Conservation (phyloP, 2,329 filamentous ascomycete genomes). For the Phyllosticta citriasiana region DNA sequence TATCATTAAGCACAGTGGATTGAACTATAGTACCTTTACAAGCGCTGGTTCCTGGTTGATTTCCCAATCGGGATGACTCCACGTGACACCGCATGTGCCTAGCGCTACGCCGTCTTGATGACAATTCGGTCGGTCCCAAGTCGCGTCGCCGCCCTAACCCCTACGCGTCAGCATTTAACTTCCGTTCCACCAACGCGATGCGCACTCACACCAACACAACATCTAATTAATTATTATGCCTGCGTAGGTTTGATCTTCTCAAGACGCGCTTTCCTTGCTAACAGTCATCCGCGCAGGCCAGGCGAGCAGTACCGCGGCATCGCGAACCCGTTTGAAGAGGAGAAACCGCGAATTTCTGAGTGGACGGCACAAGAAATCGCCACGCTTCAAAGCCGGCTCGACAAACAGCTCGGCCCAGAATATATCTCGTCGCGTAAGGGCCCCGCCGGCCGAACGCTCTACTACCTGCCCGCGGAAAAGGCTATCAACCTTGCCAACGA, state of each 20-base stretch:
- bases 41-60: not conserved
- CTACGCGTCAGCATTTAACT: not conserved
- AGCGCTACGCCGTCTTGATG: not conserved
- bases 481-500: conserved; percentile 92
- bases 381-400: conserved; percentile 72
- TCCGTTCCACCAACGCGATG: not conserved
- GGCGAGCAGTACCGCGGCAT: conserved; percentile 30
- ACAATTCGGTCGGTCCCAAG: not conserved
- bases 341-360: conserved; percentile 57
- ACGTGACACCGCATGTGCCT: not conserved
- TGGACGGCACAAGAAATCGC: conserved; percentile 90
- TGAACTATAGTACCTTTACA: too few relatives aligned
- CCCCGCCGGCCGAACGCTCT: conserved; percentile 73
- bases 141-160: not conserved
- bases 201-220: not conserved
- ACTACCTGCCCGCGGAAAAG: conserved; percentile 94
- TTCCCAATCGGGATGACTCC: not conserved
- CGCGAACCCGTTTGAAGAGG: conserved; percentile 75
- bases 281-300: conserved; percentile 17
- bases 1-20: not conserved
- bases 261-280: not conserved
- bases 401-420: conserved; percentile 91
- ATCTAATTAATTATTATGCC: not conserved
- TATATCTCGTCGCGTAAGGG: conserved; percentile 84
- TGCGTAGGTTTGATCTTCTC: not conserved